These are phyloP conservation scores for Rubia balearica DNA, from an alignment of 305 asterid species.

Conservation along the genomic window DNA sequence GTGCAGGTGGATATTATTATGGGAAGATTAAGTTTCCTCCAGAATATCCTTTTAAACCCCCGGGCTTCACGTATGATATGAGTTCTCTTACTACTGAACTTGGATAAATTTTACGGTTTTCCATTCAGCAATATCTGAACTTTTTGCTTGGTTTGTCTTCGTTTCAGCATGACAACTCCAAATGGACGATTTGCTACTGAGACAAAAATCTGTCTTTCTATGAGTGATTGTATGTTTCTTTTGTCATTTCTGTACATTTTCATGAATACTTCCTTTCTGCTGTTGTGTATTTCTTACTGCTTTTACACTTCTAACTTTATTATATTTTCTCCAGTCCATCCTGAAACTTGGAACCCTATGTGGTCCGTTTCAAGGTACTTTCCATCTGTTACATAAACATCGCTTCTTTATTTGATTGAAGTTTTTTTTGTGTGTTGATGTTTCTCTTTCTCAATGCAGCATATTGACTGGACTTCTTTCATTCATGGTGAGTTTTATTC, in stretches of 20 bases:
- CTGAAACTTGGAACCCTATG: conserved; percentile 54
- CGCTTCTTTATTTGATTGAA: conserved; percentile 6
- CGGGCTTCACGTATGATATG: conserved; percentile 64
- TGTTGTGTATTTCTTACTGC: neutral
- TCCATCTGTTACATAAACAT: neutral
- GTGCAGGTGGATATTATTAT: conserved; percentile 85
- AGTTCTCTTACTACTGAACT: conserved; percentile 11
- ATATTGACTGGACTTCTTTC: conserved; percentile 93
- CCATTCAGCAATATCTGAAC: neutral
- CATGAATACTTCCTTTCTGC: neutral
- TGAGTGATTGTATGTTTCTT: conserved; percentile 55
- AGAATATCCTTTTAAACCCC: conserved; percentile 93
- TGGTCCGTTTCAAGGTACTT: conserved; percentile 52
- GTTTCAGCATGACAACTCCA: conserved; percentile 63
- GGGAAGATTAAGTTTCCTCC: conserved; percentile 96
- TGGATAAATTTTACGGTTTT: conserved; percentile 6
- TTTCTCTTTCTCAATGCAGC: conserved; percentile 44
- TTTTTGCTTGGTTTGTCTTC: neutral
- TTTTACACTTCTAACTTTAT: conserved; percentile 1
- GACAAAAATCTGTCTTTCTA: conserved; percentile 84
- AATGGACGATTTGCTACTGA: conserved; percentile 92
- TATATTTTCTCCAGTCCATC: conserved; percentile 31
- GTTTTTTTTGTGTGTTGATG: conserved; percentile 14
- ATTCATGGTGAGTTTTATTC: conserved; percentile 72
- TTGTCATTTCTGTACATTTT: conserved; percentile 1